phyloP scores from a whole-genome alignment of 73 alveolate genomes.

The Paramecium tetraurelia region DNA sequence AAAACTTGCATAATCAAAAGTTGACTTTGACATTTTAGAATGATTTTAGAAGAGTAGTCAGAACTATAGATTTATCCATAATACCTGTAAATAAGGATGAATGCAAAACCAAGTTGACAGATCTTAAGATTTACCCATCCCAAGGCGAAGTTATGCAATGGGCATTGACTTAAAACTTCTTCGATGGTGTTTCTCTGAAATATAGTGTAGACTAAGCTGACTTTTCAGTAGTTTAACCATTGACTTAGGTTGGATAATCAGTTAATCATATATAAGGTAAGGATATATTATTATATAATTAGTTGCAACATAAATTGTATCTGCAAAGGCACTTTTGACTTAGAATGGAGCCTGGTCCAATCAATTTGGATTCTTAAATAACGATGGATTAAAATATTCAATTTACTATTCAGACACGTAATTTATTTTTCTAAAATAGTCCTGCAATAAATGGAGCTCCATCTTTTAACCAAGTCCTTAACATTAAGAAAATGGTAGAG shows the following conservation, averaged over 20 bases:
- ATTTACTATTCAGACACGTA: not conserved
- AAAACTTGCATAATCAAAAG: not conserved
- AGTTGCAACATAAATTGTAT: not conserved
- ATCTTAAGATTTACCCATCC: not conserved
- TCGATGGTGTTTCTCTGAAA: constrained; percentile 2
- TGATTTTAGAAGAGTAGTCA: not conserved
- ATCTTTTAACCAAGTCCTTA: not conserved
- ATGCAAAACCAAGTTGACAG: not conserved
- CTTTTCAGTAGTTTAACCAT: not conserved
- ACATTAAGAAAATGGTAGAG: not conserved
- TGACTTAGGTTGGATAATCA: not conserved
- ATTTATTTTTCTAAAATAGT: not conserved
- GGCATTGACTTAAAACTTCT: not conserved
- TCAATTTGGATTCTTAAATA: not conserved
- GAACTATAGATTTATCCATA: not conserved
- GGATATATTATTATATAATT: not conserved
- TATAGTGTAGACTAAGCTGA: not conserved
- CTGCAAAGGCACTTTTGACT: not conserved
- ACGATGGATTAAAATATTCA: not conserved
- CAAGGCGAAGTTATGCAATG: not conserved
- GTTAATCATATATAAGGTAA: not conserved
- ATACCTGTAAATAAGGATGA: not conserved
- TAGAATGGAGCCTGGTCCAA: not conserved
- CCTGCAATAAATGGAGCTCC: not conserved
- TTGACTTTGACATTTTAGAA: not conserved